These are phyloP conservation scores for Rosa multiflora DNA, from an alignment of 306 rosid species.

Conservation along the genomic window DNA sequence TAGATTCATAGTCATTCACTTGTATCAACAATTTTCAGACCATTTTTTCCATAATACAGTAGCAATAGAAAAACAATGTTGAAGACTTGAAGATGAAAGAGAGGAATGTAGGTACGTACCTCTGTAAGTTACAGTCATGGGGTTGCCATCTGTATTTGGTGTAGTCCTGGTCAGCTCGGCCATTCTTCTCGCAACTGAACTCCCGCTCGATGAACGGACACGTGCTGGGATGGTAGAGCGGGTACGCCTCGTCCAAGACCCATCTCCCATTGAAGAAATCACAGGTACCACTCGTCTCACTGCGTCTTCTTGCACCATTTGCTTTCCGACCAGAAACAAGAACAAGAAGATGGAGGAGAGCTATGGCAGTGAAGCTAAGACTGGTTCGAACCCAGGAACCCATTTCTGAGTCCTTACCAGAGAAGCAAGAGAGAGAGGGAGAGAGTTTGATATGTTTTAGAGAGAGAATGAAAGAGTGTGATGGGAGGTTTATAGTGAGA, in stretches of 20 bases:
- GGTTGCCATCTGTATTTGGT: constrained; percentile 85
- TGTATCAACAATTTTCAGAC: too few species aligned
- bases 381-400: constrained; percentile 14
- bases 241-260: constrained; percentile 61
- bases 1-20: too few species aligned
- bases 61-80: background rate
- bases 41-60: too few species aligned
- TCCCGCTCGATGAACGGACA: constrained; percentile 78
- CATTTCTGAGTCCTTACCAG: constrained; percentile 13
- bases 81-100: background rate
- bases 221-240: constrained; percentile 43
- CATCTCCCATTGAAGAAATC: constrained; percentile 72
- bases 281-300: constrained; percentile 25
- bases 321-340: background rate
- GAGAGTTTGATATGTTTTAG: background rate
- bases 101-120: constrained; percentile 32
- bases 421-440: background rate
- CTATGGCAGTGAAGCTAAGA: background rate
- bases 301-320: background rate
- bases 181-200: constrained; percentile 71
- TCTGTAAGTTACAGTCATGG: constrained; percentile 49
- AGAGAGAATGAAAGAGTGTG: background rate
- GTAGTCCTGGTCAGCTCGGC: constrained; percentile 67
- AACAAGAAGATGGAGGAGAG: constrained; percentile 5
- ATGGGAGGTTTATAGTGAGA: background rate